Conservation (phyloP, 1,139 yeast species). For the Pichia kudriavzevii region DNA sequence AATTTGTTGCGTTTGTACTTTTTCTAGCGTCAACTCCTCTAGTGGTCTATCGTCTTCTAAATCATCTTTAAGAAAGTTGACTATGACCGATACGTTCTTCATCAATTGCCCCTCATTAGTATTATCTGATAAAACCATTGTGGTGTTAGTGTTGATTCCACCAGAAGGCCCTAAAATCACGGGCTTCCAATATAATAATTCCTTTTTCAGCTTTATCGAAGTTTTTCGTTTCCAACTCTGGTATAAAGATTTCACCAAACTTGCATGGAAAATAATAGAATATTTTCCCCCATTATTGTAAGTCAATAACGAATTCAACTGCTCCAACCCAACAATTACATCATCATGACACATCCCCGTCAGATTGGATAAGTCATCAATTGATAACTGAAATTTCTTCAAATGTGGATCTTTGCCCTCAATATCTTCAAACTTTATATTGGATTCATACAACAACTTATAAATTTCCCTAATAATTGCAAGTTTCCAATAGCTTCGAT, state of each 20-base stretch:
- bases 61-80: constrained; percentile 16
- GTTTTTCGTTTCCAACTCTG: constrained; percentile 49
- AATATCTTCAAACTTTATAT: not conserved
- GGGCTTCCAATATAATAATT: constrained; percentile 68
- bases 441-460: constrained; percentile 5
- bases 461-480: constrained; percentile 47
- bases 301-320: constrained; percentile 36
- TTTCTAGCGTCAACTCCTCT: constrained; percentile 46
- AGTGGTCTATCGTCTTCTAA: constrained; percentile 28
- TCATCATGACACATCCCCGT: constrained; percentile 90
- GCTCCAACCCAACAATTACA: constrained; percentile 80
- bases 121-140: constrained; percentile 28
- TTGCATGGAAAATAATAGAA: constrained; percentile 47
- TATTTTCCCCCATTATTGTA: constrained; percentile 31
- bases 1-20: constrained; percentile 21
- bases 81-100: constrained; percentile 31
- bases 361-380: constrained; percentile 52
- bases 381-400: constrained; percentile 32
- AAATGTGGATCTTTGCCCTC: constrained; percentile 1
- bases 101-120: constrained; percentile 33
- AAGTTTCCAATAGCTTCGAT: constrained; percentile 80
- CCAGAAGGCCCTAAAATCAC: constrained; percentile 79
- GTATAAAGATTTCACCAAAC: constrained; percentile 38
- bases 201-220: constrained; percentile 45
- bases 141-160: constrained; percentile 58